Conservation (phyloP, 2,329 filamentous ascomycete species). For the Pestalotiopsis sp. region DNA sequence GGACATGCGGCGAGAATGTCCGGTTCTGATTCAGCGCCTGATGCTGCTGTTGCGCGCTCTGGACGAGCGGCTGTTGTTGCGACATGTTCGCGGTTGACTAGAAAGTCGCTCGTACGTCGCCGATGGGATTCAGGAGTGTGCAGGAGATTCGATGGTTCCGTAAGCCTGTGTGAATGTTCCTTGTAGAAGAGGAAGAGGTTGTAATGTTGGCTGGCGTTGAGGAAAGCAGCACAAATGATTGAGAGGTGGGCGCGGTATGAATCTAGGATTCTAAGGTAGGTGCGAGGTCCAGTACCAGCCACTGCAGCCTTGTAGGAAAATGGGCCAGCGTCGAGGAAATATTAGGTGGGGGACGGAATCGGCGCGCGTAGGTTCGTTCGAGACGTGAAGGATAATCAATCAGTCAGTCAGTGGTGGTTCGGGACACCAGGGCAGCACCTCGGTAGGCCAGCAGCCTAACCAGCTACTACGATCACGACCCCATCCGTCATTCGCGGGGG, state of each 20-base stretch:
- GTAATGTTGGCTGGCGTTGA: too few relatives aligned
- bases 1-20: neutral
- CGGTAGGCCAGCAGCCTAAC: conserved; percentile 10
- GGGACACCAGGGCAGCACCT: neutral
- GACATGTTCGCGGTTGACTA: conserved; percentile 25
- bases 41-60: conserved; percentile 32
- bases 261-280: too few relatives aligned
- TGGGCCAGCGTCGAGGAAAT: too few relatives aligned
- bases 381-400: neutral
- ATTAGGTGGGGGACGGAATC: neutral
- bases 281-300: too few relatives aligned
- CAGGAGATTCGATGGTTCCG: neutral
- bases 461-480: conserved; percentile 7
- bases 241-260: too few relatives aligned
- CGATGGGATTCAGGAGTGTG: neutral
- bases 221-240: too few relatives aligned
- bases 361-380: neutral
- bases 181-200: too few relatives aligned
- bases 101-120: neutral
- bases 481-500: conserved; percentile 1
- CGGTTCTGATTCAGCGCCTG: neutral
- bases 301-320: too few relatives aligned
- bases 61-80: conserved; percentile 30
- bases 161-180: too few relatives aligned
- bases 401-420: neutral